Conservation (phyloP, 495 filamentous ascomycete genomes). For the Halenospora varia region DNA sequence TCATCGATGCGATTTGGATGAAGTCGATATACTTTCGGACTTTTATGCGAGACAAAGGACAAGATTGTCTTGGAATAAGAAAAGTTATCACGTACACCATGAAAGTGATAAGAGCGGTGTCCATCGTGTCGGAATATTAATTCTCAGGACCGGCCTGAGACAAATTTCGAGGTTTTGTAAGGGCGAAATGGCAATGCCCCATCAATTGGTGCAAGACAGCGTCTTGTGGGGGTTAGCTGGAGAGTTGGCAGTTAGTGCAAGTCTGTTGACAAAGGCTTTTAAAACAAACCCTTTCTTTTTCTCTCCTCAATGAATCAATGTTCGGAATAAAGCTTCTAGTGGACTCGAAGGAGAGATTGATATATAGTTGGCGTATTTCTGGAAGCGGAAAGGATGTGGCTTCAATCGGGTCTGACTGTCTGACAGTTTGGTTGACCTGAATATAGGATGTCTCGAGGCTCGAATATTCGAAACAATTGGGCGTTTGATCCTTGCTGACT, state of each 20-base stretch:
- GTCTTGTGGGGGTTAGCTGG: not conserved
- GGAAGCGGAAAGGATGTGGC: not conserved
- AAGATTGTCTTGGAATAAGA: slow-evolving; percentile 5
- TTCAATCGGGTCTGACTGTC: not conserved
- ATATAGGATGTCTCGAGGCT: not conserved
- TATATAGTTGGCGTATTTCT: too few relatives aligned
- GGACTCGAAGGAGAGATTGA: too few relatives aligned
- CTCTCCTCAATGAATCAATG: not conserved
- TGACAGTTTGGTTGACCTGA: not conserved
- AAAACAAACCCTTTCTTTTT: not conserved
- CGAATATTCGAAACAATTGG: not conserved
- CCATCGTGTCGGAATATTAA: slow-evolving; percentile 18
- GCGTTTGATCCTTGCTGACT: not conserved
- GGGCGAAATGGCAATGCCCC: not conserved
- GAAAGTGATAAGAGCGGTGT: slow-evolving; percentile 27
- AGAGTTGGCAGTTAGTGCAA: not conserved
- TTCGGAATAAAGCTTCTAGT: not conserved
- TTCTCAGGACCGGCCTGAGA: slow-evolving; percentile 16
- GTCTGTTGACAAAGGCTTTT: not conserved
- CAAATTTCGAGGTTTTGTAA: not conserved
- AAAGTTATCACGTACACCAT: slow-evolving; percentile 22
- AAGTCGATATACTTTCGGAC: not conserved
- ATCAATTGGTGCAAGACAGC: not conserved
- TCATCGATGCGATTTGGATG: too few relatives aligned
- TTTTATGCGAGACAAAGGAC: not conserved